Conservation (phyloP, 2,329 filamentous ascomycete genomes). For the Malbranchea zuffiana region DNA sequence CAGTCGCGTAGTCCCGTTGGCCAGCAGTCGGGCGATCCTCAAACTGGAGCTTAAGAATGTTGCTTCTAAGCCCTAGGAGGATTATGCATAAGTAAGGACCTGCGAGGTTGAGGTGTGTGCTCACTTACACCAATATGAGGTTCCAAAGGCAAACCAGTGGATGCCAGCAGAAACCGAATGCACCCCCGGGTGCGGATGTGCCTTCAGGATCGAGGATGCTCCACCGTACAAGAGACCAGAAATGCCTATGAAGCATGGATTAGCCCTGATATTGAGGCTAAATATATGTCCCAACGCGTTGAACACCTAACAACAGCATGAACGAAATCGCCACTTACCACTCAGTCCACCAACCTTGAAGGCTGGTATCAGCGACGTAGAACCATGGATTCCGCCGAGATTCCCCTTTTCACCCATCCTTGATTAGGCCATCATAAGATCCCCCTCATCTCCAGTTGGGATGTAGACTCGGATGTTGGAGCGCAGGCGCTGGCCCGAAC, state of each 20-base stretch:
- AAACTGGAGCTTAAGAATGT: conserved; percentile 37
- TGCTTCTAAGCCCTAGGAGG: conserved; percentile 35
- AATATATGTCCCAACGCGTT: no score
- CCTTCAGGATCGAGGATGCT: conserved; percentile 59
- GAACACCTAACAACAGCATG: no score
- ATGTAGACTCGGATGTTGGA: no score
- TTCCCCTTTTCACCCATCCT: conserved; percentile 21
- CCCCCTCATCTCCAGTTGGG: no score
- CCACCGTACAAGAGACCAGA: conserved; percentile 56
- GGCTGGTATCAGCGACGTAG: conserved; percentile 28
- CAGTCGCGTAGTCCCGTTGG: conserved; percentile 57
- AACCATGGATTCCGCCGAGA: conserved; percentile 9
- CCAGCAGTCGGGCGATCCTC: conserved; percentile 43
- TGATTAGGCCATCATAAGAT: no score
- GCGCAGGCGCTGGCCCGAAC: no score
- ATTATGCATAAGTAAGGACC: conserved; percentile 6
- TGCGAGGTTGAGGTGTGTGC: neutral
- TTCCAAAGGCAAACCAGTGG: conserved; percentile 72
- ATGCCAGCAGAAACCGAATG: conserved; percentile 63
- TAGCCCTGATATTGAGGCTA: no score
- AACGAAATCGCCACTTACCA: conserved; percentile 36
- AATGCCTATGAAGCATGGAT: conserved; percentile 35
- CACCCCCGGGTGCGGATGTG: conserved; percentile 52
- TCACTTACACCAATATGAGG: conserved; percentile 60
- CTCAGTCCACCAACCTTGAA: conserved; percentile 50